phyloP scores from a whole-genome alignment of 495 filamentous ascomycete genomes.

The Ramalina peruviana region DNA sequence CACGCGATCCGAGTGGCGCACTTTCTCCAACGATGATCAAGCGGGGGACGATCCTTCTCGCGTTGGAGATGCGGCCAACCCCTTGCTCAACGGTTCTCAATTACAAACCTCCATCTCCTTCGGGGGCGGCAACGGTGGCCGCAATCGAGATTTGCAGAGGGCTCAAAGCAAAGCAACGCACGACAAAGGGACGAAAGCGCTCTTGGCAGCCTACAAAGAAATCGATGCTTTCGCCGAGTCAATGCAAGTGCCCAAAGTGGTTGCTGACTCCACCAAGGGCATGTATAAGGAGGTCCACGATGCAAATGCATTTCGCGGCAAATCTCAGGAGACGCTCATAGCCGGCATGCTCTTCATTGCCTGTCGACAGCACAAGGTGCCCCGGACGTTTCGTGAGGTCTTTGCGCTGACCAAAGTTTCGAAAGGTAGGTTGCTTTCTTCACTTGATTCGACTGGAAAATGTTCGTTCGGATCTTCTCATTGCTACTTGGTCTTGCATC shows the following conservation, averaged over 20 bases:
- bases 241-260: slow-evolving; percentile 63
- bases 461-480: too few relatives aligned
- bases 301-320: slow-evolving; percentile 84
- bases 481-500: too few relatives aligned
- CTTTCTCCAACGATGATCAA: slow-evolving; percentile 94
- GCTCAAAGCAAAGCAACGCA: slow-evolving; percentile 73
- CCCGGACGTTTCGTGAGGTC: slow-evolving; percentile 86
- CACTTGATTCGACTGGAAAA: too few relatives aligned
- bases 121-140: slow-evolving; percentile 51
- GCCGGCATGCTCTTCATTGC: slow-evolving; percentile 96
- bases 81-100: slow-evolving; percentile 79
- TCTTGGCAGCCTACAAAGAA: slow-evolving; percentile 74
- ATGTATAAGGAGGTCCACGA: slow-evolving; percentile 90
- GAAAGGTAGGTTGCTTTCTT: slow-evolving; percentile 28
- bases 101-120: slow-evolving; percentile 82
- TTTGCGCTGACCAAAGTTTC: slow-evolving; percentile 82
- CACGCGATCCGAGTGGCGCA: slow-evolving; percentile 94
- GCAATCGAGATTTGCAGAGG: slow-evolving; percentile 64
- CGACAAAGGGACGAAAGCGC: slow-evolving; percentile 72
- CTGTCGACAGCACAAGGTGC: slow-evolving; percentile 74
- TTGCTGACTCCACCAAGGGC: slow-evolving; percentile 78
- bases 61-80: slow-evolving; percentile 85
- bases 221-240: slow-evolving; percentile 80
- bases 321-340: slow-evolving; percentile 84
- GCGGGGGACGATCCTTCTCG: slow-evolving; percentile 87